These are phyloP conservation scores for Zopfia rhizophila DNA, from an alignment of 2,329 filamentous ascomycete genomes.

Conservation along the genomic window DNA sequence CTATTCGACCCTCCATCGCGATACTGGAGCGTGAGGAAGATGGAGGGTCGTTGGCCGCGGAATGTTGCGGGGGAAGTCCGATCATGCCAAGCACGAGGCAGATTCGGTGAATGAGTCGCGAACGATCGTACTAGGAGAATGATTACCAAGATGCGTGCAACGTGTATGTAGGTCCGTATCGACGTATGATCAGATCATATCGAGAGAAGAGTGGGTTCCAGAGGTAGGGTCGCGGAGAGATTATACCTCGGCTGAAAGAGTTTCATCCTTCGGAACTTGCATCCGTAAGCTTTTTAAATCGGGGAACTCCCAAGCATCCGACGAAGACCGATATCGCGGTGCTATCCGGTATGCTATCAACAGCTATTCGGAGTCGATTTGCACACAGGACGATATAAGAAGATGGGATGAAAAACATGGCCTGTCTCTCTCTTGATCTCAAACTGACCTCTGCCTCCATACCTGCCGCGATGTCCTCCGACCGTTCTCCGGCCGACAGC, in stretches of 20 bases:
- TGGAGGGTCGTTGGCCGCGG: conserved; percentile 35
- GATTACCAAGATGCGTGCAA: conserved; percentile 18
- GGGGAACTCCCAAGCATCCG: conserved; percentile 26
- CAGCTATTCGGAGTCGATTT: conserved; percentile 12
- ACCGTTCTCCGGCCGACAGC: conserved; percentile 31
- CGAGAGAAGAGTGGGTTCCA: conserved; percentile 6
- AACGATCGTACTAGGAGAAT: conserved; percentile 12
- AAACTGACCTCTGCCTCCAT: neutral
- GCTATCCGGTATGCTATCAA: conserved; percentile 22
- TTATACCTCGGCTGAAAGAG: conserved; percentile 21
- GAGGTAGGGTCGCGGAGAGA: conserved; percentile 31
- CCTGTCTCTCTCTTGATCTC: conserved; percentile 8
- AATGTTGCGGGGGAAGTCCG: conserved; percentile 44
- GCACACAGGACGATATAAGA: conserved; percentile 16
- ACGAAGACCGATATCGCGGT: conserved; percentile 8
- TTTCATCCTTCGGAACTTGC: conserved; percentile 32
- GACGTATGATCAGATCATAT: no score
- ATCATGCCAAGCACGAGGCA: conserved; percentile 45
- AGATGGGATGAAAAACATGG: neutral
- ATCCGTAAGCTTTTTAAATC: no score
- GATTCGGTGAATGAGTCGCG: conserved; percentile 12
- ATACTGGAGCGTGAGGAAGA: conserved; percentile 36
- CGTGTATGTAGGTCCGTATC: no score
- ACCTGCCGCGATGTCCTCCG: conserved; percentile 29
- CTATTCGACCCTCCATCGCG: conserved; percentile 49